Percentiles rank a stretch among this genome's conserved stretches.
phyloP scores from a whole-genome alignment of 495 filamentous ascomycete genomes.

The Daldinia childiae region DNA sequence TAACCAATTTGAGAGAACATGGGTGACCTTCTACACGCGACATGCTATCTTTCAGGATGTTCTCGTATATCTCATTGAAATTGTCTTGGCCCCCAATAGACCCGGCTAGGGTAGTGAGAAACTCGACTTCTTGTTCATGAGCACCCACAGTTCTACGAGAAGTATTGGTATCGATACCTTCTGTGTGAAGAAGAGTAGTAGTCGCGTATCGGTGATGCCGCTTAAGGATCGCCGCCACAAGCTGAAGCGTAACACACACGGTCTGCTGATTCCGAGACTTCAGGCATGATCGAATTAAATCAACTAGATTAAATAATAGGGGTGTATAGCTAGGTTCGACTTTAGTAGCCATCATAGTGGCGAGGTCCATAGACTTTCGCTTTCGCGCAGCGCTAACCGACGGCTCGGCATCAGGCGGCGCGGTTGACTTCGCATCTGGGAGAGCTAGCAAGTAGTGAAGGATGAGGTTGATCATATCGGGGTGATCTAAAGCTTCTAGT shows the following conservation, averaged over 20 bases:
- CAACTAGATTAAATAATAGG: constrained; percentile 88
- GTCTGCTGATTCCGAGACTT: constrained; percentile 87
- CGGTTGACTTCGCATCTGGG: constrained; percentile 57
- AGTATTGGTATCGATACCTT: constrained; percentile 59
- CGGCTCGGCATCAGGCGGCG: constrained; percentile 31
- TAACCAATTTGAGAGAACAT: constrained; percentile 70
- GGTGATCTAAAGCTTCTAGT: constrained; percentile 87
- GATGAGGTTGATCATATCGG: constrained; percentile 90
- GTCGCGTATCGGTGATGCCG: constrained; percentile 88
- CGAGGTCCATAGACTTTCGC: constrained; percentile 85
- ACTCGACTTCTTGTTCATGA: constrained; percentile 80
- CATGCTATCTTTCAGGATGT: constrained; percentile 82
- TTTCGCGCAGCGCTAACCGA: constrained; percentile 72
- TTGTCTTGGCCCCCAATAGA: constrained; percentile 75
- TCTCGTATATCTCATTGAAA: constrained; percentile 81
- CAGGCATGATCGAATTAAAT: constrained; percentile 88
- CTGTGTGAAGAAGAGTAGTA: constrained; percentile 74
- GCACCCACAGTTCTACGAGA: constrained; percentile 76
- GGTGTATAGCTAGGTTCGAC: constrained; percentile 78
- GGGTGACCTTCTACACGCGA: constrained; percentile 81
- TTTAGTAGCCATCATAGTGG: constrained; percentile 77
- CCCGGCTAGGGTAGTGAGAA: constrained; percentile 75
- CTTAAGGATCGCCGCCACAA: constrained; percentile 83
- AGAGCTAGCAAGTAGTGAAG: constrained; percentile 91
- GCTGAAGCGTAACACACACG: constrained; percentile 83